Evolutionary conservation across 2,329 filamentous ascomycete genomes (phyloP), one percentile per base, ranked within the genome.

Genomic region (Penicillium paneum): DNA sequence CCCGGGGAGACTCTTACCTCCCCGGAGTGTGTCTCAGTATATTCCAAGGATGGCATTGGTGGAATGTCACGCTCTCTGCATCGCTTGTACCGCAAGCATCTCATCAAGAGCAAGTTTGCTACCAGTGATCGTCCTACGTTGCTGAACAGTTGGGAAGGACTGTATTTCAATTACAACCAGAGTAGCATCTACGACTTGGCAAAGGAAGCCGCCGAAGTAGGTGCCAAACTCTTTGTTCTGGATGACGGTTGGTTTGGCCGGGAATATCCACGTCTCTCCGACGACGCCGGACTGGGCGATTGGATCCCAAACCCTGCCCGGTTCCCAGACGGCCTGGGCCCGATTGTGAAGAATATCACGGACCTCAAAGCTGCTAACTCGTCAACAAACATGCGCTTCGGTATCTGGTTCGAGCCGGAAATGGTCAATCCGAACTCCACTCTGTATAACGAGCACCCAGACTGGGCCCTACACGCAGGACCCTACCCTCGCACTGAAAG

Each of bases 211-310:
- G 83, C 84, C 0, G 76, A 78, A 2, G 74, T 87, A 1, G 85
- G 85, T 1, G 78, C 82, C n/a, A 79, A 81, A 58, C 76, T 88
- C 0, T 84, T 88, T 41, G 85, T 87, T 0, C 78, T 84, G 43
- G 85, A 88, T 40, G 85, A 88, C 54, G 85, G 85, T 3, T 88
- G 84, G 85, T 88, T 88, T 44, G 85, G 85, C 13, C 73, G 77
- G n/a, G 74, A 86, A 34, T 81, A 85, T 55, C 83, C 85, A 0
- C 82, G 85, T 0, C 64, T 80, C 21, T 78, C 79, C 32, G 84
- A 87, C 59, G 74, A 76, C 0, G 75, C 80, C 1, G 84, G 84
- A 1, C 75, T 88, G 0, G 85, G 85, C 5, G 85, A 88, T 71
- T 87, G 85, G 85, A 72, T 76, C 0, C 78, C 78, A 1, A 86